Evolutionary conservation across 1,139 yeast genomes (phyloP).

Genomic region (Yamadazyma songkhlaensis): DNA sequence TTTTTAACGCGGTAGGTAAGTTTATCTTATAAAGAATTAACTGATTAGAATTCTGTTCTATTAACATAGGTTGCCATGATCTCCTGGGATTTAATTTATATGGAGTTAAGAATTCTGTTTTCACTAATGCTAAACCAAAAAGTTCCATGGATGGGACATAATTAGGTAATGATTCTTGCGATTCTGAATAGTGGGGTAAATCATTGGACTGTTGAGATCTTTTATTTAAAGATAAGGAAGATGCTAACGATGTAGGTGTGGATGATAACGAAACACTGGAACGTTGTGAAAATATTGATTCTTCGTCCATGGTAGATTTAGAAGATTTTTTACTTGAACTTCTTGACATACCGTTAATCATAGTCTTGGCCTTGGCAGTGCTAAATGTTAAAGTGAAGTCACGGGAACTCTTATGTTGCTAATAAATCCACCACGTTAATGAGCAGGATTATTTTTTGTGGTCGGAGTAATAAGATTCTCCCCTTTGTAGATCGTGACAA

Average conservation of each 20-base stretch:
- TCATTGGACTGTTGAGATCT: background rate
- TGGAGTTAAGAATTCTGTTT: conserved; percentile 40
- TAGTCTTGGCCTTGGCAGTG: too few relatives aligned
- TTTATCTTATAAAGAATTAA: conserved; percentile 40
- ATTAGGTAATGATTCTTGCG: conserved; percentile 27
- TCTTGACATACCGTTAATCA: too few relatives aligned
- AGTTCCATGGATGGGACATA: conserved; percentile 32
- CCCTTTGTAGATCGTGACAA: too few relatives aligned
- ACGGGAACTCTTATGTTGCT: too few relatives aligned
- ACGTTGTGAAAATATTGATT: conserved; percentile 1
- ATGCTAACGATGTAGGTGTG: background rate
- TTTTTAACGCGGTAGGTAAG: conserved; percentile 21
- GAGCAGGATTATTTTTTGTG: too few relatives aligned
- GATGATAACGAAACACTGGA: background rate
- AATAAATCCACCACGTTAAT: too few relatives aligned
- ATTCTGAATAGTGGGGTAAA: conserved; percentile 15
- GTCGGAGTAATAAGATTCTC: too few relatives aligned
- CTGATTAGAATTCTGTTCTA: conserved; percentile 60
- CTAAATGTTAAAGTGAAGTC: too few relatives aligned
- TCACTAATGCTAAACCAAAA: conserved; percentile 33
- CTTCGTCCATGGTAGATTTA: conserved; percentile 1
- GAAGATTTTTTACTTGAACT: background rate
- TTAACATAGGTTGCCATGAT: conserved; percentile 47
- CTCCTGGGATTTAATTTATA: conserved; percentile 28
- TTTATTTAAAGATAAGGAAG: background rate